Conservation (phyloP, 495 filamentous ascomycete species). For the Amorphotheca resinae region DNA sequence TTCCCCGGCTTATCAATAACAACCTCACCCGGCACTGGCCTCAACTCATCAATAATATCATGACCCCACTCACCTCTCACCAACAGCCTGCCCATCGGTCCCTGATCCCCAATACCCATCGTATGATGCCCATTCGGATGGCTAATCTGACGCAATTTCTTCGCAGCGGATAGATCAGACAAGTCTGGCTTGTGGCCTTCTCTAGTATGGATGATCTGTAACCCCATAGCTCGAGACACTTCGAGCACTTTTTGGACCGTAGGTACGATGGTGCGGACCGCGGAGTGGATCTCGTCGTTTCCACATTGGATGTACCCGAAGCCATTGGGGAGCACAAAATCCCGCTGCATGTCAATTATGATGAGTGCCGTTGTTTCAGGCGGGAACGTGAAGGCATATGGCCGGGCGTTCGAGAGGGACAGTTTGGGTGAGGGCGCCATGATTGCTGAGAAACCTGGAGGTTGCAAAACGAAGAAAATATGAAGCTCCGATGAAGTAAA, state of each 20-base stretch:
- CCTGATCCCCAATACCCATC: slow-evolving; percentile 47
- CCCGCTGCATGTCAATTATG: slow-evolving; percentile 63
- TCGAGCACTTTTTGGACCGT: slow-evolving; percentile 42
- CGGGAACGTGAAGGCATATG: slow-evolving; percentile 28
- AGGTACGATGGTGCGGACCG: slow-evolving; percentile 44
- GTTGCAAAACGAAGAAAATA: no score
- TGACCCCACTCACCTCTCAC: slow-evolving; percentile 55
- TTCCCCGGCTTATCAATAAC: slow-evolving; percentile 57
- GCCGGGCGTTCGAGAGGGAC: slow-evolving; percentile 26
- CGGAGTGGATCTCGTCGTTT: slow-evolving; percentile 17
- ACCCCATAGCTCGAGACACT: slow-evolving; percentile 42
- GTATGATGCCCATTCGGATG: slow-evolving; percentile 36
- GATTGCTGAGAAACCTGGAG: no score
- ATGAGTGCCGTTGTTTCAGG: slow-evolving; percentile 44
- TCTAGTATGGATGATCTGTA: slow-evolving; percentile 56
- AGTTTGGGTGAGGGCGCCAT: slow-evolving; percentile 22
- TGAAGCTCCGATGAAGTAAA: no score
- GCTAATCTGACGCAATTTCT: slow-evolving; percentile 36
- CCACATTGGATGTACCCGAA: slow-evolving; percentile 20
- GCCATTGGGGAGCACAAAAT: slow-evolving; percentile 35
- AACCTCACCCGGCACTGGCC: slow-evolving; percentile 43
- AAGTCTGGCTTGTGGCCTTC: slow-evolving; percentile 54
- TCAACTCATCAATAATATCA: slow-evolving; percentile 49
- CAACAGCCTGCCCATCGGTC: slow-evolving; percentile 52
- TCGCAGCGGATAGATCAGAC: slow-evolving; percentile 42